These are phyloP conservation scores for Aurantiochytrium sp. DNA, from an alignment of 108 stramenopile species.

Conservation along the genomic window DNA sequence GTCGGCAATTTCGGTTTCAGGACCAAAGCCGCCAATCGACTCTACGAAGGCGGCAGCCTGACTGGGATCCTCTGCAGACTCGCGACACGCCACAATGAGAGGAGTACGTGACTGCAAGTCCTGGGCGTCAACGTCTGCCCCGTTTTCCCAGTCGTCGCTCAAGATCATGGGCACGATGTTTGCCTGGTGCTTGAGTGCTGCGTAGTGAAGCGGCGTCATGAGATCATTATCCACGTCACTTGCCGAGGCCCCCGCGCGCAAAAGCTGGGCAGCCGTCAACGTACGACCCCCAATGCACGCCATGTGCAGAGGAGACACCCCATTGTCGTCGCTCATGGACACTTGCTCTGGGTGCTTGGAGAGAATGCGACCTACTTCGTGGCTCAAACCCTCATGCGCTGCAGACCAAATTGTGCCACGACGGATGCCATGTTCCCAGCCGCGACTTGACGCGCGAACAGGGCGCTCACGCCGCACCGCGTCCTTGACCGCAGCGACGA, in stretches of 20 bases:
- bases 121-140: background rate
- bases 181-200: background rate
- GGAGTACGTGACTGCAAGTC: background rate
- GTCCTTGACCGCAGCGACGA: background rate
- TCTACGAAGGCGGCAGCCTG: background rate
- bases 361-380: background rate
- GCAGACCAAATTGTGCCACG: conserved; percentile 2
- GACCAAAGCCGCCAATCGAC: background rate
- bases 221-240: background rate
- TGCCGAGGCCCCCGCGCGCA: background rate
- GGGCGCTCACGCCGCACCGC: background rate
- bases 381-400: background rate
- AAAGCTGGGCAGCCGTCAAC: background rate
- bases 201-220: background rate
- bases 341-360: background rate
- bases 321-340: background rate
- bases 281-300: background rate
- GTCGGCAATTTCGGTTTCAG: background rate
- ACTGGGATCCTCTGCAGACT: background rate
- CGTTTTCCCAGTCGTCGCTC: background rate
- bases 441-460: background rate
- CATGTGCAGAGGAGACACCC: background rate
- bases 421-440: background rate
- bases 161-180: background rate
- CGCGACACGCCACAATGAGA: background rate